These are phyloP conservation scores for Trypanosomatidae sp. DNA, from an alignment of 208 protist species.

Conservation along the genomic window DNA sequence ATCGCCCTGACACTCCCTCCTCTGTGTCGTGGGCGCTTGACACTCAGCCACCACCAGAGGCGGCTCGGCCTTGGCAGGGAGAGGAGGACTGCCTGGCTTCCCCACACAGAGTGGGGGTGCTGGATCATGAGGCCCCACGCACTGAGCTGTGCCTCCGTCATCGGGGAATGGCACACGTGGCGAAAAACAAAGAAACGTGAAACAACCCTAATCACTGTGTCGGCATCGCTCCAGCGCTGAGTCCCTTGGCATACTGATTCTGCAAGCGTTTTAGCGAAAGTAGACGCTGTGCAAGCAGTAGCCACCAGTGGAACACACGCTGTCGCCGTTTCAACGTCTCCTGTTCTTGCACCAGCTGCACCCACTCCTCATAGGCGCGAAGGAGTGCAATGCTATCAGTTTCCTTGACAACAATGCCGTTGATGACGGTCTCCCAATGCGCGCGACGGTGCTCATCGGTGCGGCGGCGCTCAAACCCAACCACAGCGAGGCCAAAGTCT, in stretches of 20 bases:
- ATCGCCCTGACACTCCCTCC: no score
- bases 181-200: background rate
- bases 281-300: constrained; percentile 71
- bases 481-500: constrained; percentile 76
- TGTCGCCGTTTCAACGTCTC: constrained; percentile 73
- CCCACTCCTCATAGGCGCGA: constrained; percentile 86
- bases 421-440: constrained; percentile 75
- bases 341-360: constrained; percentile 76
- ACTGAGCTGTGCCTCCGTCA: background rate
- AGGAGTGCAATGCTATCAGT: constrained; percentile 45
- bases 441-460: constrained; percentile 68
- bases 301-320: constrained; percentile 85
- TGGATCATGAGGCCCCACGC: background rate
- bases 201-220: constrained; percentile 8
- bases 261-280: constrained; percentile 76
- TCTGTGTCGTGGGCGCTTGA: background rate
- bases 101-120: background rate
- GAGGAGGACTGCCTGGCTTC: background rate
- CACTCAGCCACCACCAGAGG: background rate
- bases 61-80: background rate
- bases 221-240: constrained; percentile 43
- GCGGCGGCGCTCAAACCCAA: constrained; percentile 69
- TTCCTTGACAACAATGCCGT: constrained; percentile 81
- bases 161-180: background rate
- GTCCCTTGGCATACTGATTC: constrained; percentile 72